Base-by-base conservation (phyloP, 352 stramenopile genomes). In the Phytophthora europaea region DNA sequence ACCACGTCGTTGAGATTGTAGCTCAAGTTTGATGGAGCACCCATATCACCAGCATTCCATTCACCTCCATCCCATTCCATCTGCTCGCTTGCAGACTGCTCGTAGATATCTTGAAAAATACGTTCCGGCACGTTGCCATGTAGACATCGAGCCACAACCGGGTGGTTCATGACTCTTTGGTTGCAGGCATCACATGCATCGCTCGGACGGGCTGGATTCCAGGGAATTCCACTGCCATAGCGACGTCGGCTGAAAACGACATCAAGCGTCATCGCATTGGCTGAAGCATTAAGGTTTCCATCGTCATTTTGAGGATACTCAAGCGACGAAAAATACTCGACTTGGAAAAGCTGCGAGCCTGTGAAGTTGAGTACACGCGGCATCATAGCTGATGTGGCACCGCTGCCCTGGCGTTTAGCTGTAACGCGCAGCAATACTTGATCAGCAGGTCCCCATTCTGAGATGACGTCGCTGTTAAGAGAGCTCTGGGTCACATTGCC, bases 391-490 rank as follows among this genome's bases (percentile, higher is more conserved):
- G 74, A 77, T 0, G 67, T 65, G 2, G 51, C 63, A 12, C 69
- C 69, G 20, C 62, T 61, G 2, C 56, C 75, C 23, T 72, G 18
- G 10, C 82, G 59, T 10, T 72, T 54, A 3, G 70, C 76, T 38
- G 45, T 69, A 16, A 88, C 53, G 6, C 77, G 83, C 20, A 90
- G 58, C 36, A 88, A 68, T 0, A 90, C 70, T 59, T 90, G 80
- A 59, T 90, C 80, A 4, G 64, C 77, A 16, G 52, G 22, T 16
- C 57, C 62, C 63, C 69, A 76, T 23, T 72, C 68, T 15, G 60
- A 82, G 51, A 84, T 82, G n/a, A 76, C 60, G 4, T 69, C 67
- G 15, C 53, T 52, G 51, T 79, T 69, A 26, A 79, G 40, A 22
- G 53, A 60, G 4, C 53, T 36, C n/a, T 75, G 59, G 0, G 56